Conservation (phyloP, 441 rosid species). For the Gossypium davidsonii region DNA sequence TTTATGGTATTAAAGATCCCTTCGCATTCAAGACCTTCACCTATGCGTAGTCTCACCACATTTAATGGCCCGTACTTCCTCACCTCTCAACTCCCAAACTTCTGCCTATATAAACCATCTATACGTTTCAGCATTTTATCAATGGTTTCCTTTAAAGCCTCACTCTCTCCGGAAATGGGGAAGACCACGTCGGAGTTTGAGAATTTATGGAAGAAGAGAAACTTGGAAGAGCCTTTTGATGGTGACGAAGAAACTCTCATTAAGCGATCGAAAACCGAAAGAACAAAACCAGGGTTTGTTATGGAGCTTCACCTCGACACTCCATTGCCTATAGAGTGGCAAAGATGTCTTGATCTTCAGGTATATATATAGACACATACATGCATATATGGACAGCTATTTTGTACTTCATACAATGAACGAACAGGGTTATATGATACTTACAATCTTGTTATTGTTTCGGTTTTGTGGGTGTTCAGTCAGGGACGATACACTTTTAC, state of each 20-base stretch:
- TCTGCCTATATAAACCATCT: conserved; percentile 31
- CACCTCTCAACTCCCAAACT: conserved; percentile 30
- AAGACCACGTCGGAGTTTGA: conserved; percentile 22
- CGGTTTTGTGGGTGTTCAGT: conserved; percentile 23
- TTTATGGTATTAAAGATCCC: conserved; percentile 40
- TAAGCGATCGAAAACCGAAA: conserved; percentile 26
- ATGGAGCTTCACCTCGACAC: conserved; percentile 63
- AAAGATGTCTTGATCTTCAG: conserved; percentile 60
- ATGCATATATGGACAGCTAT: background rate
- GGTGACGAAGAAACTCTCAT: conserved; percentile 20
- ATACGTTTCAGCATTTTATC: conserved; percentile 21
- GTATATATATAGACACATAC: conserved; percentile 25
- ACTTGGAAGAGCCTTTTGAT: conserved; percentile 25
- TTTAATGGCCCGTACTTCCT: conserved; percentile 28
- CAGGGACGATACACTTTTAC: conserved; percentile 50
- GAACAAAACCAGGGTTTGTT: conserved; percentile 27
- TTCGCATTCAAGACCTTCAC: conserved; percentile 60
- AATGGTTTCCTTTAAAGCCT: conserved; percentile 50
- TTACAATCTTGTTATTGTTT: background rate
- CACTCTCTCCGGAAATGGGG: conserved; percentile 28
- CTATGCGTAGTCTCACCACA: conserved; percentile 40
- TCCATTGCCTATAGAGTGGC: conserved; percentile 65
- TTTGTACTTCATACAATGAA: background rate
- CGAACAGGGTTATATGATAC: background rate
- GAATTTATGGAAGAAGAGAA: conserved; percentile 46